These are phyloP conservation scores for Dalbergia cultrata DNA, from an alignment of 306 rosid genomes.

Conservation along the genomic window DNA sequence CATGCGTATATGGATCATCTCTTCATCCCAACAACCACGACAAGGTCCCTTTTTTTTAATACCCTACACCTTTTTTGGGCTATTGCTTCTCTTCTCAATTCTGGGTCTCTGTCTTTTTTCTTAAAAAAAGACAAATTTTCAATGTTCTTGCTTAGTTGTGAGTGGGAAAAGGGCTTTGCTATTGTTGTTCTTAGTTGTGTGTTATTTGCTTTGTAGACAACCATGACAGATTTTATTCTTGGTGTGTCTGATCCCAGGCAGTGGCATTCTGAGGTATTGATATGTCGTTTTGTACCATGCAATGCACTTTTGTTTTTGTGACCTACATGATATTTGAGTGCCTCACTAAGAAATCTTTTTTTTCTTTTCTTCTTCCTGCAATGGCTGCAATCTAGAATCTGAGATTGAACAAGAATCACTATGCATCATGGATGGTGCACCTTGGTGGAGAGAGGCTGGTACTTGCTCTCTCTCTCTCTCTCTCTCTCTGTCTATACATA, in stretches of 20 bases:
- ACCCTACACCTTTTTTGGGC: not conserved
- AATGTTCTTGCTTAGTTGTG: too few species aligned
- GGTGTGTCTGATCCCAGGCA: conserved; percentile 71
- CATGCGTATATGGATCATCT: conserved; percentile 64
- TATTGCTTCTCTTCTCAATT: conserved; percentile 8
- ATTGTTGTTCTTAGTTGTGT: conserved; percentile 12
- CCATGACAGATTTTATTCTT: conserved; percentile 63
- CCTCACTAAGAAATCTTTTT: not conserved
- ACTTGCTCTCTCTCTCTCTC: conserved; percentile 34
- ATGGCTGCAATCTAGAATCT: conserved; percentile 67
- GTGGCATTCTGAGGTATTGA: conserved; percentile 86
- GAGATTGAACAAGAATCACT: conserved; percentile 82
- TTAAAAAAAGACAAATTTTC: too few species aligned
- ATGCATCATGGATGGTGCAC: conserved; percentile 83
- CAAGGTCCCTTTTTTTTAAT: conserved; percentile 48
- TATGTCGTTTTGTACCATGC: conserved; percentile 2
- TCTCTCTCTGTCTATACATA: not conserved
- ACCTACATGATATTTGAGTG: conserved; percentile 29
- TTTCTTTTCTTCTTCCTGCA: conserved; percentile 23
- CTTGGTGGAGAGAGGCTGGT: conserved; percentile 92
- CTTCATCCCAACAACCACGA: conserved; percentile 60
- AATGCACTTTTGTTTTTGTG: conserved; percentile 25
- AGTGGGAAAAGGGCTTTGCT: not conserved
- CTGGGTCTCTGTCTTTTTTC: not conserved
- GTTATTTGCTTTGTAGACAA: conserved; percentile 48